Evolutionary conservation across 805 yeast genomes (phyloP), one percentile per base, ranked within the genome.

Genomic region (Teunomyces gatunensis): DNA sequence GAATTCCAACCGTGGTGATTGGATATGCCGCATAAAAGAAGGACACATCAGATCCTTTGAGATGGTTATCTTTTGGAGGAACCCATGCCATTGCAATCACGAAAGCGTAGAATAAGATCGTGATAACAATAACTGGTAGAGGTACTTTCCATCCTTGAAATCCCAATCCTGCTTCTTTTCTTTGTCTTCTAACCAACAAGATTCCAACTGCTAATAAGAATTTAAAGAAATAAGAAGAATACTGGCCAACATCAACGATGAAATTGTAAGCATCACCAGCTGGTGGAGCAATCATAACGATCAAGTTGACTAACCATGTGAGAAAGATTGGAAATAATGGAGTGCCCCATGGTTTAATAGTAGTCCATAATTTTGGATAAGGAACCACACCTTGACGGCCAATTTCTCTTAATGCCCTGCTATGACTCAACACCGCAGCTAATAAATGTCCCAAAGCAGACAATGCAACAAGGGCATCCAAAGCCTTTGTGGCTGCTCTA

Each of bases 11-110:
- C 3, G 72, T 63, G 12, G 67, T 61, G 13, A 71, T 51, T n/a
- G 75, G 71, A 51, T 73, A 71, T 0, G 76, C 65, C 13, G 71
- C 69, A 52, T 73, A 73, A 54, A 73, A 71, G 54, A 73, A 73
- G 4, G 72, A 59, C 18, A 71, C 74, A 51, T 73, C 77, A 41
- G 69, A 59, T 3, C 77, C 77, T 27, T 54, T 69, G 48, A 71
- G 59, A 3, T 69, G 57, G 3, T 73, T 73, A 36, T 50, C 50
- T 45, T 63, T 53, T 21, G 77, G 77, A 27, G 77, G 77, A 29
- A 73, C 75, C 52, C 66, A 73, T 0, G 75, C 68, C 63, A 72
- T 65, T 13, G 65, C 69, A 47, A 72, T 56, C n/a, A 73, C 77
- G 50, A 72, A 68, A 6, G 61, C 29, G 25, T 68, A 58, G 56